These are phyloP conservation scores for Chlorociboria aeruginascens DNA, from an alignment of 495 filamentous ascomycete genomes.

Conservation along the genomic window DNA sequence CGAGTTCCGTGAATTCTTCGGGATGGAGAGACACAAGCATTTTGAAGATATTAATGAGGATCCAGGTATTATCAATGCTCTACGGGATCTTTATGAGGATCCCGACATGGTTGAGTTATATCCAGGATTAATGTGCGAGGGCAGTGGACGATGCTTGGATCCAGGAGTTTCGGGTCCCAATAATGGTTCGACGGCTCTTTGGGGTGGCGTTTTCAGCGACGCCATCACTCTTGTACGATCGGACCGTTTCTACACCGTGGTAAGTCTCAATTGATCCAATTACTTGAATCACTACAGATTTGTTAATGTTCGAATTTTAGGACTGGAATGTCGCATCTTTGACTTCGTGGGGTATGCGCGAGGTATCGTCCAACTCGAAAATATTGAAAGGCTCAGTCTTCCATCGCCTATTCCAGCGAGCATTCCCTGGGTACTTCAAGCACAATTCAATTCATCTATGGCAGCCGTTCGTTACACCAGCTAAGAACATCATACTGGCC, in stretches of 20 bases:
- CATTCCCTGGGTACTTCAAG: conserved; percentile 70
- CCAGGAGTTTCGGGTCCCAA: conserved; percentile 64
- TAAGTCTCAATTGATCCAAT: too few relatives aligned
- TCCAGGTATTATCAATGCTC: too few relatives aligned
- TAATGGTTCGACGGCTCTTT: conserved; percentile 64
- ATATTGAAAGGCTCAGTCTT: conserved; percentile 72
- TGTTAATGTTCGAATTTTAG: conserved; percentile 57
- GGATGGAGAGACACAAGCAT: conserved; percentile 51
- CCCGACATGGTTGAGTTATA: conserved; percentile 73
- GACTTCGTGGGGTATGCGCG: too few relatives aligned
- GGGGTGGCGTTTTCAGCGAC: conserved; percentile 68
- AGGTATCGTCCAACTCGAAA: conserved; percentile 25
- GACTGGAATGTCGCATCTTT: too few relatives aligned
- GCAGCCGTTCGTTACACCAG: conserved; percentile 69
- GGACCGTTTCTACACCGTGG: conserved; percentile 66
- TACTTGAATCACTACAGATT: conserved; percentile 44
- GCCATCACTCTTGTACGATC: conserved; percentile 71
- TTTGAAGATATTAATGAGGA: too few relatives aligned
- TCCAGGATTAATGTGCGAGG: conserved; percentile 67
- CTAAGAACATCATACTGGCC: conserved; percentile 54
- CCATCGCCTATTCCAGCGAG: conserved; percentile 66
- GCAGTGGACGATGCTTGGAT: conserved; percentile 54
- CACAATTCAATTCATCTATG: conserved; percentile 69
- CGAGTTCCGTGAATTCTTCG: conserved; percentile 75
- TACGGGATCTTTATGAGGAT: conserved; percentile 42